A percentile compares a stretch with the other conserved stretches of the same genome.
These are phyloP conservation scores for Fusarium sp. DNA, from an alignment of 2,329 filamentous ascomycete species.

Conservation along the genomic window DNA sequence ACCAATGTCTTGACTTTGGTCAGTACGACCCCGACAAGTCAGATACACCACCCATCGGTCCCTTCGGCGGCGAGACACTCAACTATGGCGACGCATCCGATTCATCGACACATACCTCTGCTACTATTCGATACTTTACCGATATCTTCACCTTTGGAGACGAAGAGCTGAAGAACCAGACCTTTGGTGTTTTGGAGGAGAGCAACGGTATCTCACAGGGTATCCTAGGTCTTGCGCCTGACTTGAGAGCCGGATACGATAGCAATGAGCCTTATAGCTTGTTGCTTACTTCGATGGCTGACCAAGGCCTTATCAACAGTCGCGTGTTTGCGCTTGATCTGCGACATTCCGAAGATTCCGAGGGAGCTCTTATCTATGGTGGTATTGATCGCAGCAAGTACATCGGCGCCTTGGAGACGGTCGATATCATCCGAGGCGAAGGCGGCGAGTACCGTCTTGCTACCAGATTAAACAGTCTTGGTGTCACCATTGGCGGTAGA, in stretches of 20 bases:
- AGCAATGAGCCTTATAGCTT: conserved; percentile 60
- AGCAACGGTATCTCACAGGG: conserved; percentile 62
- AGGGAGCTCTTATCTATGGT: conserved; percentile 64
- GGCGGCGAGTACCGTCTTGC: conserved; percentile 53
- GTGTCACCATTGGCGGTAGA: conserved; percentile 44
- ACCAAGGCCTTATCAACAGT: conserved; percentile 60
- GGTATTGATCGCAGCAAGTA: conserved; percentile 65
- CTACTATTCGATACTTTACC: conserved; percentile 57
- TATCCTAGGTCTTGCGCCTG: conserved; percentile 63
- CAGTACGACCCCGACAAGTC: conserved; percentile 58
- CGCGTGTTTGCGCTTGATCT: conserved; percentile 64
- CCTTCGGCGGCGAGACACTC: conserved; percentile 53
- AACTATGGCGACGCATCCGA: conserved; percentile 55
- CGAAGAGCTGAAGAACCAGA: conserved; percentile 56
- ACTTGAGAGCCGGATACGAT: conserved; percentile 53
- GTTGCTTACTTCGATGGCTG: conserved; percentile 61
- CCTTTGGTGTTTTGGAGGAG: conserved; percentile 60
- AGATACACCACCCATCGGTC: conserved; percentile 51
- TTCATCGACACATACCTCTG: conserved; percentile 50
- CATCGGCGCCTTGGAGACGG: conserved; percentile 56
- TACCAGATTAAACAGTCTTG: conserved; percentile 48
- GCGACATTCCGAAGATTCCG: conserved; percentile 55
- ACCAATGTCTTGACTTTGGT: conserved; percentile 56
- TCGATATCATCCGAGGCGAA: conserved; percentile 55
- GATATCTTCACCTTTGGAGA: conserved; percentile 60